phyloP scores from a whole-genome alignment of 139 green algal genomes.

The Yamagishiella unicocca region DNA sequence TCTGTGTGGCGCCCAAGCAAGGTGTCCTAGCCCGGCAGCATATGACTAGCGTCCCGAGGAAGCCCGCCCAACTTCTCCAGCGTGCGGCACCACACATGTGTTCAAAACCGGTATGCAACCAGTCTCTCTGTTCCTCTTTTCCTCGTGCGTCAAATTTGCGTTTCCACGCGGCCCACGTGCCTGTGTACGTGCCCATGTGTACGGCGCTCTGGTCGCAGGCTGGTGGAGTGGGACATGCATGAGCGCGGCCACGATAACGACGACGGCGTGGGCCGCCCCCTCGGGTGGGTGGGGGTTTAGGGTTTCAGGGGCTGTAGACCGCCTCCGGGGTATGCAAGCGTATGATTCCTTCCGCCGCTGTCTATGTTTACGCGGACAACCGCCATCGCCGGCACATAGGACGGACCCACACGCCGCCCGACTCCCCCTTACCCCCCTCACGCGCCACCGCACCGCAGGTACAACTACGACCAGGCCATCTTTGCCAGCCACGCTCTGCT shows the following conservation, averaged over 20 bases:
- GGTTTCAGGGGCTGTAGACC: not conserved
- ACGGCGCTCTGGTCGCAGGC: too few species aligned
- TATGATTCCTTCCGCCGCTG: not conserved
- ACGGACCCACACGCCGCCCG: not conserved
- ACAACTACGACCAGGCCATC: conserved; percentile 37
- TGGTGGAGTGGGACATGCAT: conserved; percentile 9
- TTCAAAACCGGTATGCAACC: not conserved
- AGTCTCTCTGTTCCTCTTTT: not conserved
- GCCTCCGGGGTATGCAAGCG: not conserved
- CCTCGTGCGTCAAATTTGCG: not conserved
- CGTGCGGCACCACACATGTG: not conserved
- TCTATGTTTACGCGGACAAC: not conserved
- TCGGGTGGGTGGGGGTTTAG: not conserved
- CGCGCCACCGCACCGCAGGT: not conserved
- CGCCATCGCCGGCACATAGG: not conserved
- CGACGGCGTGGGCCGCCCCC: not conserved
- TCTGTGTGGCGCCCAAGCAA: too few species aligned
- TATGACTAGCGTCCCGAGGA: not conserved
- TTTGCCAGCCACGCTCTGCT: conserved; percentile 6
- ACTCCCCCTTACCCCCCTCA: not conserved
- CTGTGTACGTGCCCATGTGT: too few species aligned
- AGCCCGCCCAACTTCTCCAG: not conserved
- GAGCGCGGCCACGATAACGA: not conserved
- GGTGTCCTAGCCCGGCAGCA: not conserved
- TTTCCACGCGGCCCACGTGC: not conserved